Base-by-base conservation (phyloP, 768 basidiomycete genomes). In the Lactifluus hygrophoroides region DNA sequence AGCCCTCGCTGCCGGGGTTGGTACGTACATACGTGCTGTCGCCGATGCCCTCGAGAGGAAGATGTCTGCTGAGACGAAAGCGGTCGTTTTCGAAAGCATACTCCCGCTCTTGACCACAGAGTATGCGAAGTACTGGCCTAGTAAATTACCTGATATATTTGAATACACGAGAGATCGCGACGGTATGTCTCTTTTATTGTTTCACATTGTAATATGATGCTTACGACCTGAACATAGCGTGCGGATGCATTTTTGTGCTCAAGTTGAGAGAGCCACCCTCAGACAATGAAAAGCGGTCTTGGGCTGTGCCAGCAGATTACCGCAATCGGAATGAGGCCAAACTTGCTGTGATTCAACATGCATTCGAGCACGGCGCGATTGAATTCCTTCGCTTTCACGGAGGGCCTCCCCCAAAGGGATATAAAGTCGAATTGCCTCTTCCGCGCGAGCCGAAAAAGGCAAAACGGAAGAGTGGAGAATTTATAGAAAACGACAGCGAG, bases 1-100 rank as follows among this genome's bases (percentile, higher is more conserved):
- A 16, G 87, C 85, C 0, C 79, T 88, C 68, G 81, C 83, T 2
- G 76, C 81, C 60, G 83, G 82, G 9, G 71, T 83, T 10, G 82
- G 81, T 5, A 69, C 74, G 21, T 82, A 83, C 62, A 77, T 85
- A 44, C 81, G 79, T 17, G 67, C 69, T 4, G 67, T 83, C 34
- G 69, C 69, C 17, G 69, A 70, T 11, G 73, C 70, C 17, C 63
- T 77, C 7, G 80, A 83, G 44, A 69, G 70, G 28, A 79, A 73
- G 47, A 63, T 86, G 47, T 71, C 82, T 0, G 65, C 76, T 11
- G 67, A 72, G 7, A 75, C 75, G 69, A 75, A 78, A 50, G 72
- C 72, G 32, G 72, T 78, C 35, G 77, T 76, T 25, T 71, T 72
- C 35, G 73, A 76, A 16, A 64, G 74, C n/a, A 65, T 85, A 3